Conservation (phyloP, 192 early-diverging fungal species). For the Mortierella hygrophila region DNA sequence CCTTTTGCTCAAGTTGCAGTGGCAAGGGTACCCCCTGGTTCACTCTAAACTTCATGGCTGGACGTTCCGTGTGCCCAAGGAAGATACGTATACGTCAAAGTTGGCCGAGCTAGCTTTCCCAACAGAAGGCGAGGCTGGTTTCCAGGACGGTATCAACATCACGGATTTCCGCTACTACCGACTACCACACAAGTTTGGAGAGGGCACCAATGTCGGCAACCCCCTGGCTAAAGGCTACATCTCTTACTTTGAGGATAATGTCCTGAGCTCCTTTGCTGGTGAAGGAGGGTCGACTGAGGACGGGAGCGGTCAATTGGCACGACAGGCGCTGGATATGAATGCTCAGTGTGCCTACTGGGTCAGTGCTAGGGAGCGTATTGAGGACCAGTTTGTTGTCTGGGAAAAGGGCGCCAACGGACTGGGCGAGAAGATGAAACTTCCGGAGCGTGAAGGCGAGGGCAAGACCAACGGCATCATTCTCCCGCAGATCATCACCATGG, state of each 20-base stretch:
- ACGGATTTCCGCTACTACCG: conserved; percentile 69
- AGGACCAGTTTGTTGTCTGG: conserved; percentile 90
- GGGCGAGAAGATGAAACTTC: conserved; percentile 59
- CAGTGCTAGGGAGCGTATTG: conserved; percentile 82
- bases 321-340: conserved; percentile 83
- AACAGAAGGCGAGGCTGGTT: conserved; percentile 51
- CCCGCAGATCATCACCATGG: conserved; percentile 93
- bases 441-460: conserved; percentile 31
- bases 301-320: conserved; percentile 63
- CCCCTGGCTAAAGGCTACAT: conserved; percentile 91
- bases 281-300: conserved; percentile 11
- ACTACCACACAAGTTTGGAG: conserved; percentile 91
- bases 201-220: conserved; percentile 81
- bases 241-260: conserved; percentile 81
- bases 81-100: conserved; percentile 43
- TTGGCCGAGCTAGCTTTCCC: conserved; percentile 28
- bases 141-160: conserved; percentile 61
- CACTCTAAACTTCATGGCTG: conserved; percentile 79
- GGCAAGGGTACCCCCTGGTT: conserved; percentile 86
- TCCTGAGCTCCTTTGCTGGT: conserved; percentile 76
- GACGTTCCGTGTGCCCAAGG: conserved; percentile 80
- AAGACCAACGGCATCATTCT: conserved; percentile 80
- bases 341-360: conserved; percentile 93
- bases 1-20: conserved; percentile 85
- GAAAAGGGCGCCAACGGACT: conserved; percentile 53